These are phyloP conservation scores for Sporothrix euskadiensis DNA, from an alignment of 2,329 filamentous ascomycete species.

Conservation along the genomic window DNA sequence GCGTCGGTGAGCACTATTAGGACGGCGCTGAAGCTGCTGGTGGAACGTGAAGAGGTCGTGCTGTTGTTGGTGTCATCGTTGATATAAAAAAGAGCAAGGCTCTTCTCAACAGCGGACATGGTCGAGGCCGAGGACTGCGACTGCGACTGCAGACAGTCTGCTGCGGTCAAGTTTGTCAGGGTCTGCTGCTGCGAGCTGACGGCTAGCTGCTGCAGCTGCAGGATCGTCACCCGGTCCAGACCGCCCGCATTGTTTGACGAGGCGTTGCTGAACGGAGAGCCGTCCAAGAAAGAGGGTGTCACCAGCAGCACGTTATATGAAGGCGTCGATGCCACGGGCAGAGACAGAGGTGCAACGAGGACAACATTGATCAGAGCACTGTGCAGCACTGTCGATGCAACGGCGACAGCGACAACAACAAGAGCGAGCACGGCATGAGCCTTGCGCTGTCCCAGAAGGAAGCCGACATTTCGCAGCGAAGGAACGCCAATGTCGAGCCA, in stretches of 20 bases:
- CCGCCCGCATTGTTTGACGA: slow-evolving; percentile 41
- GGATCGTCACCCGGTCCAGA: slow-evolving; percentile 41
- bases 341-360: neutral
- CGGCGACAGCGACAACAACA: neutral
- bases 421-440: slow-evolving; percentile 39
- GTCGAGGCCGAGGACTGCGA: neutral
- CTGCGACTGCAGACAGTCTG: slow-evolving; percentile 1
- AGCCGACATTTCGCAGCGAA: slow-evolving; percentile 51
- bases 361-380: slow-evolving; percentile 34
- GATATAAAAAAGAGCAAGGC: neutral
- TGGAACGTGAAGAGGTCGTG: neutral
- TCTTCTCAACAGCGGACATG: neutral
- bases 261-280: slow-evolving; percentile 43
- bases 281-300: slow-evolving; percentile 41
- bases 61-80: neutral
- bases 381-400: slow-evolving; percentile 24
- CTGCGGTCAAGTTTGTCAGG: neutral
- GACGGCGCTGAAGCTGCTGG: slow-evolving; percentile 5
- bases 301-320: slow-evolving; percentile 42
- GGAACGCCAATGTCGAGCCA: slow-evolving; percentile 59
- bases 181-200: slow-evolving; percentile 18
- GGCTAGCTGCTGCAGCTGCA: slow-evolving; percentile 42
- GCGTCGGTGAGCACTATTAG: slow-evolving; percentile 21
- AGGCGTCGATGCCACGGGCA: neutral
- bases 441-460: slow-evolving; percentile 45